Evolutionary conservation across 164 flowering plant species (phyloP).

Genomic region (Nymphaea colorata): DNA sequence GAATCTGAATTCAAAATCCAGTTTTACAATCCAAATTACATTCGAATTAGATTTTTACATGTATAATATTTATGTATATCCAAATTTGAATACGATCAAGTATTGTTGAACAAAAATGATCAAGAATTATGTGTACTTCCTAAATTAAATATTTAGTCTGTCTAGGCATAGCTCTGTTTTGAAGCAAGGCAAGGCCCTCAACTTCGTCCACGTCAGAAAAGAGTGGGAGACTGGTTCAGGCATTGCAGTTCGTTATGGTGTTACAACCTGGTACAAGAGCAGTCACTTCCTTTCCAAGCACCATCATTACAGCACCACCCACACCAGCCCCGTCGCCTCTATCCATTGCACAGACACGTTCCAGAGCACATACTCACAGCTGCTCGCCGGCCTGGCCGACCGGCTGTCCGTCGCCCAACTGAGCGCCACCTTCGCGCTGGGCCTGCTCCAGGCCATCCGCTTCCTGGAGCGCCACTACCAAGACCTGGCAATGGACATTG

Average conservation of each 20-base stretch:
- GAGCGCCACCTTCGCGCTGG: conserved; percentile 76
- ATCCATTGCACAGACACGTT: conserved; percentile 58
- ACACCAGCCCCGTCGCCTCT: conserved; percentile 72
- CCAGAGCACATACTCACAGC: conserved; percentile 85
- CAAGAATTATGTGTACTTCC: no score
- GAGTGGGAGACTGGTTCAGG: conserved; percentile 61
- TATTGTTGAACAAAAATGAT: no score
- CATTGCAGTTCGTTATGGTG: conserved; percentile 57
- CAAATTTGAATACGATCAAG: no score
- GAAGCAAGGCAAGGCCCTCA: conserved; percentile 64
- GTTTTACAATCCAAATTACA: no score
- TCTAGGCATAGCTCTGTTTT: conserved; percentile 51
- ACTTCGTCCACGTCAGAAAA: conserved; percentile 49
- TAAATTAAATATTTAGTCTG: no score
- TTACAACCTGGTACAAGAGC: conserved; percentile 70
- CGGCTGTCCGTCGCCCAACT: conserved; percentile 46
- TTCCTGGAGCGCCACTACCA: conserved; percentile 58
- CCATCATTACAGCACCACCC: conserved; percentile 46
- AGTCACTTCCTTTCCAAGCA: conserved; percentile 54
- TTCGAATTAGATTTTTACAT: no score
- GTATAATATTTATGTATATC: no score
- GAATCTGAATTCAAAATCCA: no score
- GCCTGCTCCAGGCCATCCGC: conserved; percentile 54
- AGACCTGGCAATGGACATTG: conserved; percentile 36
- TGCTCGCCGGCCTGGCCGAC: conserved; percentile 61